Conservation (phyloP, 768 basidiomycete species). For the Boletus pseudo-olivaceus region DNA sequence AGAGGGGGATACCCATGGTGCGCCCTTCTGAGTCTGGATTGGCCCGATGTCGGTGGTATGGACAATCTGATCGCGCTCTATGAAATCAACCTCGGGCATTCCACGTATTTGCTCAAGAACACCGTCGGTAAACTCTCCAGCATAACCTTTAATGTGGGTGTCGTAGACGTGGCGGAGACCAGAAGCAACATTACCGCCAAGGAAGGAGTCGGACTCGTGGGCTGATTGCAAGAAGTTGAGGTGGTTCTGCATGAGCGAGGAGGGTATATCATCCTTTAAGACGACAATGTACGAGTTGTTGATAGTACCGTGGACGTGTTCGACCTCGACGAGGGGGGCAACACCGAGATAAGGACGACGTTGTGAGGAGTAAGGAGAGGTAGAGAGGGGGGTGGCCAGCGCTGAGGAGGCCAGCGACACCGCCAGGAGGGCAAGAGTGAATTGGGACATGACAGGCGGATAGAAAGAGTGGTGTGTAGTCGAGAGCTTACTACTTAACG, state of each 20-base stretch:
- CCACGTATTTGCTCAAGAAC: constrained; percentile 74
- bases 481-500: constrained; percentile 24
- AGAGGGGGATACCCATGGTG: constrained; percentile 72
- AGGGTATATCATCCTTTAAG: constrained; percentile 67
- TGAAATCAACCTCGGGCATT: constrained; percentile 86
- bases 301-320: constrained; percentile 68
- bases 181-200: constrained; percentile 41
- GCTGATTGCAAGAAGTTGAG: constrained; percentile 69
- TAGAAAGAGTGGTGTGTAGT: constrained; percentile 6
- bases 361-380: constrained; percentile 32
- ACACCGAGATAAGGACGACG: constrained; percentile 45
- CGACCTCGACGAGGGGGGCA: constrained; percentile 57
- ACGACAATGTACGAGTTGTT: constrained; percentile 95
- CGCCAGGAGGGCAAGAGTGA: constrained; percentile 35
- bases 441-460: constrained; percentile 33
- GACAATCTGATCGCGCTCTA: constrained; percentile 96
- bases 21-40: constrained; percentile 50
- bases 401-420: constrained; percentile 36
- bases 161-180: constrained; percentile 78
- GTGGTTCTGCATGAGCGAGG: constrained; percentile 65
- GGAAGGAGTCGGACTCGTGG: constrained; percentile 53
- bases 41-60: constrained; percentile 42
- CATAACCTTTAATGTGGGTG: constrained; percentile 70
- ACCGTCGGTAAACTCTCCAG: constrained; percentile 68
- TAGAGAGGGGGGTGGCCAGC: constrained; percentile 45